Evolutionary conservation across 495 filamentous ascomycete genomes (phyloP), one percentile per base, ranked within the genome.

Genomic region (Neurospora africana): DNA sequence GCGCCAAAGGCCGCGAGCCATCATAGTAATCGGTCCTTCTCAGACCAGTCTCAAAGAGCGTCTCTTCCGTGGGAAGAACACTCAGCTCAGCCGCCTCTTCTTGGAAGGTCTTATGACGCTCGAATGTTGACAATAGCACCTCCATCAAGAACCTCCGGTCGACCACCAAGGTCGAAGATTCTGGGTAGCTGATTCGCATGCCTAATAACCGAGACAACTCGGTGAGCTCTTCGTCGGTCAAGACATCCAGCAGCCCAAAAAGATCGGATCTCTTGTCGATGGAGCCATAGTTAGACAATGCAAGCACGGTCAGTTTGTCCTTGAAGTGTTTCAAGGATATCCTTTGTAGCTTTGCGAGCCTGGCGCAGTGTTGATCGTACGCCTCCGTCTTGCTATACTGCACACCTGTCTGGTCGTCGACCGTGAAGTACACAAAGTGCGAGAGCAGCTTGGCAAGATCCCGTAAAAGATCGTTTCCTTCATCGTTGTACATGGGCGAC

Each of bases 201-300:
- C 90, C 91, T n/a, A 99, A 86, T 10, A 90, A 79, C 10, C 82
- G 79, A 74, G 90, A 91, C 5, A 99, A 82, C 61, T 89, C 81
- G 40, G 84, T 81, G 21, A 98, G 81, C 78, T 98, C 95, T 3
- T 83, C 83, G 68, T 94, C 92, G 17, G 87, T 87, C 68, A 99
- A 84, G 5, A 84, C 82, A 53, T 88, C 86, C 5, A 98, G 83
- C 74, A 97, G 91, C 21, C 89, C 88, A 79, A 93, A 88, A 13
- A 98, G 84, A 72, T 98, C 96, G 3, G 84, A 79, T 65, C 93
- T 86, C 76, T 91, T 88, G 69, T 94, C 91, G 73, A 98, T 91
- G 11, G 92, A 91, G 21, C 91, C 94, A 77, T 96, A 94, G 75
- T 99, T 98, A 2, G 95, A 93, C 38, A 99, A 82, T 6, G 95